Conservation (phyloP, 2,329 filamentous ascomycete genomes). For the Aspergillus bombycis region DNA sequence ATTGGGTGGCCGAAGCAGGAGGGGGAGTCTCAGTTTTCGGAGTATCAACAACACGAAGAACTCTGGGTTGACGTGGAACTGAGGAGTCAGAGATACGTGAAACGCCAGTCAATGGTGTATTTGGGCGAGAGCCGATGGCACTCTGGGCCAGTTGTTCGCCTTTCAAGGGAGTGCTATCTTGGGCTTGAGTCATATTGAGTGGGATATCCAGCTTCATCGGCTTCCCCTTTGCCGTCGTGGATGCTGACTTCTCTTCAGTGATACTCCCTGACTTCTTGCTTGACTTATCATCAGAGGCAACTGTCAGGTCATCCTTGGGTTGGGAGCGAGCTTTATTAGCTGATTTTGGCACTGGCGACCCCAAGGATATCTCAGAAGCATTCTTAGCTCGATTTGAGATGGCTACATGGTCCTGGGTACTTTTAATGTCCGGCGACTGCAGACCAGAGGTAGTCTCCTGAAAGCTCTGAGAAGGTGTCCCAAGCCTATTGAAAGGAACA, state of each 20-base stretch:
- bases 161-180: conserved; percentile 27
- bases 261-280: conserved; percentile 13
- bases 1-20: conserved; percentile 34
- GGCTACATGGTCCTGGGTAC: conserved; percentile 23
- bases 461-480: conserved; percentile 33
- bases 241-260: conserved; percentile 14
- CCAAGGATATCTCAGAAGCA: conserved; percentile 43
- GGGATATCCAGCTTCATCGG: conserved; percentile 40
- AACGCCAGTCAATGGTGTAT: conserved; percentile 47
- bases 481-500: conserved; percentile 28
- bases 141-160: conserved; percentile 26
- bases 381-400: conserved; percentile 32
- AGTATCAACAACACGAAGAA: conserved; percentile 61
- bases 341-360: conserved; percentile 44
- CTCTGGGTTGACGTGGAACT: conserved; percentile 48
- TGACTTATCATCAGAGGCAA: conserved; percentile 22
- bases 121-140: conserved; percentile 51
- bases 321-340: conserved; percentile 32
- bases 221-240: conserved; percentile 29
- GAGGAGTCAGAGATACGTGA: conserved; percentile 45
- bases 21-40: conserved; percentile 53
- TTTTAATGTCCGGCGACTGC: conserved; percentile 32
- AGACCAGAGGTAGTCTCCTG: conserved; percentile 27
- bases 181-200: conserved; percentile 19
- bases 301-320: conserved; percentile 24